Percentiles rank a stretch among this genome's conserved stretches.
These are phyloP conservation scores for Vitis rotundifolia DNA, from an alignment of 164 flowering plant genomes.

Conservation along the genomic window DNA sequence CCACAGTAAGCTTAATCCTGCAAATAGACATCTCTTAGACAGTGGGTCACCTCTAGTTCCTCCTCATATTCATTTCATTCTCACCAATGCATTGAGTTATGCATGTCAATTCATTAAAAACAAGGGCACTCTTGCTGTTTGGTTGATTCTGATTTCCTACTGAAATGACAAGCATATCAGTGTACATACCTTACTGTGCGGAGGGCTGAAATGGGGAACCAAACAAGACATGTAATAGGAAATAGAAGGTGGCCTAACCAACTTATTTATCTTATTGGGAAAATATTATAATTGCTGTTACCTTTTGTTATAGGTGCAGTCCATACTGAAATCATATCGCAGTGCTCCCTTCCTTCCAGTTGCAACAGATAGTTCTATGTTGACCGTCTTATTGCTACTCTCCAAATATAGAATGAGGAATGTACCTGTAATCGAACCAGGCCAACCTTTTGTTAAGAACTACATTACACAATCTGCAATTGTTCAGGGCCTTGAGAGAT, in stretches of 20 bases:
- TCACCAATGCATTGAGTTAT: no score
- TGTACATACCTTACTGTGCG: no score
- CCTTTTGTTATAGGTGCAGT: slow-evolving; percentile 56
- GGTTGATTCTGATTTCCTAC: no score
- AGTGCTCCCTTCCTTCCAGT: slow-evolving; percentile 92
- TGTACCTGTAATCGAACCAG: slow-evolving; percentile 81
- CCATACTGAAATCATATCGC: slow-evolving; percentile 67
- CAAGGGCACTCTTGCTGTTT: no score
- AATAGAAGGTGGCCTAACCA: no score
- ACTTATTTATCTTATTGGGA: neutral
- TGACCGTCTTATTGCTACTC: slow-evolving; percentile 75
- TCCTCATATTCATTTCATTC: neutral
- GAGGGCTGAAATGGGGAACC: no score
- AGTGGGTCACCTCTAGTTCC: neutral
- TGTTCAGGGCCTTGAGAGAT: slow-evolving; percentile 68
- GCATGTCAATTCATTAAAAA: no score
- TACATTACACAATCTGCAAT: slow-evolving; percentile 93
- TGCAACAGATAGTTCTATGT: slow-evolving; percentile 69
- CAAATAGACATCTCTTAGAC: neutral
- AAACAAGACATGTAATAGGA: no score
- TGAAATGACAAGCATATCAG: no score
- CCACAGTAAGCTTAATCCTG: slow-evolving; percentile 53
- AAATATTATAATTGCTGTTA: neutral
- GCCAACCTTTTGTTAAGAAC: slow-evolving; percentile 61
- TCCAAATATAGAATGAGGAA: slow-evolving; percentile 84